phyloP scores from a whole-genome alignment of 1,139 yeast species.

The Kurtzmaniella natalensis region DNA sequence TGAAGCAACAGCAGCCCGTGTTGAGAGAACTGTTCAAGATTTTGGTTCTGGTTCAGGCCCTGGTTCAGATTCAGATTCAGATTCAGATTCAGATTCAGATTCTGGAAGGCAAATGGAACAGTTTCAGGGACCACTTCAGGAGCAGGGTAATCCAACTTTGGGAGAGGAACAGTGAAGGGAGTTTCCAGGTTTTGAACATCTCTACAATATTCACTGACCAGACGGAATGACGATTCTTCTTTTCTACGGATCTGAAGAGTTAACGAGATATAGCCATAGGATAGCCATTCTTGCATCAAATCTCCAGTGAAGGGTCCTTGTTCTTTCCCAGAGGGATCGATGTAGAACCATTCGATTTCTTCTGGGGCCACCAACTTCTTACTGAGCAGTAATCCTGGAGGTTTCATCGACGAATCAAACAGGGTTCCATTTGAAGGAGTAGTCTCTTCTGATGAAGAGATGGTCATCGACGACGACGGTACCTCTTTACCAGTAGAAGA shows the following conservation, averaged over 20 bases:
- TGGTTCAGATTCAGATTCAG: background rate
- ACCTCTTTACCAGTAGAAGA: no score
- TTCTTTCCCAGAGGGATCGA: conserved; percentile 64
- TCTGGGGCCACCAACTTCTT: conserved; percentile 27
- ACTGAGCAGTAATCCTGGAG: no score
- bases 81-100: conserved; percentile 4
- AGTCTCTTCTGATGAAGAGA: no score
- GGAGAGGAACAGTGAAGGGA: conserved; percentile 61
- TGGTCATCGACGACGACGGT: no score
- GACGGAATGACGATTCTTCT: conserved; percentile 35
- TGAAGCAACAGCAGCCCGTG: conserved; percentile 5
- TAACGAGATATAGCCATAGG: conserved; percentile 55
- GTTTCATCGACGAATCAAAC: no score
- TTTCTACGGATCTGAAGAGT: conserved; percentile 56
- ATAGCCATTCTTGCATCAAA: conserved; percentile 77
- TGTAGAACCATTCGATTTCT: conserved; percentile 62
- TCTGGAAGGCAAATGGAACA: conserved; percentile 8
- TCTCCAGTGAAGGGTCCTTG: conserved; percentile 81
- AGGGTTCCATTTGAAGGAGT: background rate
- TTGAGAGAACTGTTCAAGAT: background rate
- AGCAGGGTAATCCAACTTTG: conserved; percentile 32
- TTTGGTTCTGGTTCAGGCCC: background rate
- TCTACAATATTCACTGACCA: conserved; percentile 44
- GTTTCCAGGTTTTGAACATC: conserved; percentile 44
- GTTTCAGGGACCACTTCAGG: conserved; percentile 6